phyloP scores from a whole-genome alignment of 2,329 filamentous ascomycete genomes.

The Penicillium sp. region DNA sequence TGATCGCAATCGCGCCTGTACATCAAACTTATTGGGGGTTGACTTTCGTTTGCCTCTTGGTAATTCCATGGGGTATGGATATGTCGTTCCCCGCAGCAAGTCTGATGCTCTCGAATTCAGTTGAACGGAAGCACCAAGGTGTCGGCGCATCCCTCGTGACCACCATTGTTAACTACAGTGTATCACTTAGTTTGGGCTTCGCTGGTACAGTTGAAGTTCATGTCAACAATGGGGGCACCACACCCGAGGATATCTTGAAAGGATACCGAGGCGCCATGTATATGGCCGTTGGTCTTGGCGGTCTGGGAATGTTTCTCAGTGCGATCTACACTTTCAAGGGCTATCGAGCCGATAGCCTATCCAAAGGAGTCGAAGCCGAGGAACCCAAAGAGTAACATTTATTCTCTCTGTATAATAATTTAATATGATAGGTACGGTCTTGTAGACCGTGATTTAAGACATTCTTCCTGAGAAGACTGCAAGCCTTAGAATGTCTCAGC shows the following conservation, averaged over 20 bases:
- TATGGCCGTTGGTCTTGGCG: slow-evolving; percentile 39
- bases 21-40: slow-evolving; percentile 66
- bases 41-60: slow-evolving; percentile 58
- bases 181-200: slow-evolving; percentile 65
- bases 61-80: slow-evolving; percentile 67
- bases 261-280: slow-evolving; percentile 47
- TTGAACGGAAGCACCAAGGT: slow-evolving; percentile 51
- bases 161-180: slow-evolving; percentile 69
- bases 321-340: slow-evolving; percentile 13
- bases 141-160: slow-evolving; percentile 60
- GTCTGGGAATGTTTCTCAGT: slow-evolving; percentile 28
- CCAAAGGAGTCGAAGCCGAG: background rate
- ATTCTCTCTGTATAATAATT: background rate
- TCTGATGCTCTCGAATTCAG: slow-evolving; percentile 59
- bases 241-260: slow-evolving; percentile 31
- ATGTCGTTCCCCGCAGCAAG: slow-evolving; percentile 66
- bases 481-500: background rate
- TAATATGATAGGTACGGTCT: background rate
- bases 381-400: background rate
- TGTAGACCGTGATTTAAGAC: background rate
- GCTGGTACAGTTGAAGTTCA: slow-evolving; percentile 63
- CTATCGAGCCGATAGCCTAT: slow-evolving; percentile 3
- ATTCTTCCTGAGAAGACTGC: background rate
- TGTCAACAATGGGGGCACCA: slow-evolving; percentile 43
- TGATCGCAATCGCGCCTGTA: slow-evolving; percentile 50